Evolutionary conservation across 2,329 filamentous ascomycete species (phyloP).

Genomic region (Fusarium sp.): DNA sequence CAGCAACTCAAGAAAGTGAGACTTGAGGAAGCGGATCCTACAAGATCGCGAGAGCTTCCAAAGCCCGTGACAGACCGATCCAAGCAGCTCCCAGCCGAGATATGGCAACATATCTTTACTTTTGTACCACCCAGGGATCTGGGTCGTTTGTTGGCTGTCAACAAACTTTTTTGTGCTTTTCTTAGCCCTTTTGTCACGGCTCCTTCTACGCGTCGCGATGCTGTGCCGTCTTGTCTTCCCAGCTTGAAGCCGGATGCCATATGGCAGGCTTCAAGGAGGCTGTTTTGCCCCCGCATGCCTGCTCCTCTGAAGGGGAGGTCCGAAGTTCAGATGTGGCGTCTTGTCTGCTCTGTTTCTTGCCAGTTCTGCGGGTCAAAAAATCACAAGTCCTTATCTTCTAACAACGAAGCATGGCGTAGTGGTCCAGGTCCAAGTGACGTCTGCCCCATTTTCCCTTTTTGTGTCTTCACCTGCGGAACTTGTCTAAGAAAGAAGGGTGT

Average conservation of each 20-base stretch:
- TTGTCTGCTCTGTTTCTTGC: conserved; percentile 73
- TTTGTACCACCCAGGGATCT: conserved; percentile 73
- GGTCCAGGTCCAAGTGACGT: conserved; percentile 73
- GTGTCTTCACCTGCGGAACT: conserved; percentile 71
- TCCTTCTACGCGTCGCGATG: conserved; percentile 33
- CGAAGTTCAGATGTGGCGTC: conserved; percentile 82
- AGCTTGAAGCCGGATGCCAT: conserved; percentile 71
- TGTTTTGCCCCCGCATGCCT: conserved; percentile 75
- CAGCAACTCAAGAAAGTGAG: conserved; percentile 43
- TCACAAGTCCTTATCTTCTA: conserved; percentile 38
- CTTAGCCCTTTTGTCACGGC: conserved; percentile 62
- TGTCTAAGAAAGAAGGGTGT: conserved; percentile 72
- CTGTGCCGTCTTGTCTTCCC: conserved; percentile 47
- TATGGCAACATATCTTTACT: conserved; percentile 79
- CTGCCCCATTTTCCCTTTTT: conserved; percentile 78
- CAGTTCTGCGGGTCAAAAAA: conserved; percentile 72
- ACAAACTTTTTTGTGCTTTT: conserved; percentile 73
- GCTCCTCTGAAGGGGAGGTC: conserved; percentile 72
- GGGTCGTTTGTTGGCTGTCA: conserved; percentile 75
- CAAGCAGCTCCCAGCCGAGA: conserved; percentile 65
- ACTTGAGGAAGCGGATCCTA: conserved; percentile 29
- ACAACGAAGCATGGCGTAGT: conserved; percentile 63
- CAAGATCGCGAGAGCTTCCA: conserved; percentile 17
- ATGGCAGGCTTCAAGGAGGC: conserved; percentile 77
- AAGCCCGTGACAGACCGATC: conserved; percentile 35